Evolutionary conservation across 2,329 filamentous ascomycete genomes (phyloP), one percentile per base, ranked within the genome.

Genomic region (Orbilia quercus): DNA sequence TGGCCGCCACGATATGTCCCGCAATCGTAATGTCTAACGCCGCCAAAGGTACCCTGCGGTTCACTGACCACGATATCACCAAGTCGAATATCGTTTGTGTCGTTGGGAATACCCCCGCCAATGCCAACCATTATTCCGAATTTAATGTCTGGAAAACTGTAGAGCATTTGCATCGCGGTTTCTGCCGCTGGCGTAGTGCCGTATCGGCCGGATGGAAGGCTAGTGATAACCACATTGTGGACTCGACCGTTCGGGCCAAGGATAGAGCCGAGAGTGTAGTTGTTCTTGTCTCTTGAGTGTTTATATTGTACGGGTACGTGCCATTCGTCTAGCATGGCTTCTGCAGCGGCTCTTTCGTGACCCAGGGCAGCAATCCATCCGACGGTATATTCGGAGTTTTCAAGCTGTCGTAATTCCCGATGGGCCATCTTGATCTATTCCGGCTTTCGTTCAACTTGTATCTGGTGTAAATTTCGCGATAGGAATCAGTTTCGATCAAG

Each of bases 41-140:
- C 51, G 3, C 51, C 31, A 40, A 5, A 20, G 7, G 14, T 12
- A 9, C 2, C 16, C 9, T 40, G 7, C 28, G 28, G 28, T 22
- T 18, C 45, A 28, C 48, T 53, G 14, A 66, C 60, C 60, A 45
- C 47, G 50, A 50, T 18, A 9, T 64, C 28, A 9, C 28, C 28
- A 5, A 31, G 9, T 9, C 28, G 28, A 9, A 31, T 31, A 31
- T 31, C 28, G 25, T 57, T 47, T 44, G 47, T 28, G 16, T 23
- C 9, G 7, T 34, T 42, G n/a, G 60, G 50, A 53, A 57, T 64
- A 40, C 51, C 51, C 5, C 7, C 51, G 7, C 51, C 51, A 12
- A 55, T 55, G 22, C 82, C 82, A 0, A 84, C 82, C 79, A 84
- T 80, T 1, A 84, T 77, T 1, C 79, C 80, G 40, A 83, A 78